These are phyloP conservation scores for Rubia peregrina DNA, from an alignment of 305 asterid genomes.

Conservation along the genomic window DNA sequence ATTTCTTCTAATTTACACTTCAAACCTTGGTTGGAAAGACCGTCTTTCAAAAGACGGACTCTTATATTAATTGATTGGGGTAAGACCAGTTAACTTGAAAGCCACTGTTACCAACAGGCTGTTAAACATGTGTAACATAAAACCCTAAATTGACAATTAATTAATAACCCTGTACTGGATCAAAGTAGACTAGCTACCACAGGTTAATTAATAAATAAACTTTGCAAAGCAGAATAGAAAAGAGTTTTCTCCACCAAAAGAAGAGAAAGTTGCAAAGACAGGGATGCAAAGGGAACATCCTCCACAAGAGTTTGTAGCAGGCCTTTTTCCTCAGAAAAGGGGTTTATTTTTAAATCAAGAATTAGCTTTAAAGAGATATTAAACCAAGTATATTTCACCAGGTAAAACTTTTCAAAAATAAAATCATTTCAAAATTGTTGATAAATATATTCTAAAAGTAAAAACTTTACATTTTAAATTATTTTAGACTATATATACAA, in stretches of 20 bases:
- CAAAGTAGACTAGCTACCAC: conserved; percentile 1
- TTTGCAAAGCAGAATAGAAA: conserved; percentile 1
- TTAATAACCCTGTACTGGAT: background rate
- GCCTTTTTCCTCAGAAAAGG: conserved; percentile 11
- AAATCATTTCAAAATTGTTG: too few relatives aligned
- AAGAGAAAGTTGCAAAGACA: conserved; percentile 3
- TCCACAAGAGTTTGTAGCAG: conserved; percentile 7
- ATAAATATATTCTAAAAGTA: too few relatives aligned
- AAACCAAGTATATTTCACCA: too few relatives aligned
- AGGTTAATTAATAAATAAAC: background rate
- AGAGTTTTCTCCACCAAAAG: conserved; percentile 3
- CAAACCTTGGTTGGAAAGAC: too few relatives aligned
- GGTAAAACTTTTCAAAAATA: too few relatives aligned
- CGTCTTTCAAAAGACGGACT: too few relatives aligned
- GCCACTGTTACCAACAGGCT: conserved; percentile 1
- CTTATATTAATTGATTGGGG: background rate
- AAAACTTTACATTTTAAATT: too few relatives aligned
- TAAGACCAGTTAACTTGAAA: background rate
- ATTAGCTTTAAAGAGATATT: conserved; percentile 10
- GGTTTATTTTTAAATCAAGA: background rate
- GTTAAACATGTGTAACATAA: conserved; percentile 12
- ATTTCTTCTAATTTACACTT: too few relatives aligned
- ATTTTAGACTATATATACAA: too few relatives aligned
- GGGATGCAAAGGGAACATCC: conserved; percentile 14
- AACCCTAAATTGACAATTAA: background rate